Evolutionary conservation across 2,329 filamentous ascomycete species (phyloP).

Genomic region (Alternaria sp.): DNA sequence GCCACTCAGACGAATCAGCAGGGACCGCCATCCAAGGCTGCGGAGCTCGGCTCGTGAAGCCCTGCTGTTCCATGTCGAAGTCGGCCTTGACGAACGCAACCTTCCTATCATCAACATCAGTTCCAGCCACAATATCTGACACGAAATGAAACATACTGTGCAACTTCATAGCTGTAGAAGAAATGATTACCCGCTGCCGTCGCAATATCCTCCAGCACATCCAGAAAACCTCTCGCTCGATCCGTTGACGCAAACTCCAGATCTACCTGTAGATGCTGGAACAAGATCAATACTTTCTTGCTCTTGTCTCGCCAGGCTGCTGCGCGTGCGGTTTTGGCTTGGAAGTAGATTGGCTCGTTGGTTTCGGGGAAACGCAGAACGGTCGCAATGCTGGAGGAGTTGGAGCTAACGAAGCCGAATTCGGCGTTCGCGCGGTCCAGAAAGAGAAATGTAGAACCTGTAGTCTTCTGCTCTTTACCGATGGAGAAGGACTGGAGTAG

Average conservation of each 20-base stretch:
- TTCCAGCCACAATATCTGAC: accelerated
- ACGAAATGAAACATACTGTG: accelerated
- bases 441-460: neutral
- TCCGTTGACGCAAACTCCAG: conserved; percentile 14
- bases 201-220: conserved; percentile 9
- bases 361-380: conserved; percentile 8
- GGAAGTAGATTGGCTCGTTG: conserved; percentile 21
- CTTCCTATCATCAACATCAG: neutral
- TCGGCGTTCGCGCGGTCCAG: conserved; percentile 24
- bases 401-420: conserved; percentile 22
- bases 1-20: conserved; percentile 11
- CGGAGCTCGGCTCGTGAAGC: neutral
- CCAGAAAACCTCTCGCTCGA: conserved; percentile 15
- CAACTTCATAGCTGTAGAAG: conserved; percentile 19
- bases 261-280: conserved; percentile 22
- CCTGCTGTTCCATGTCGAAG: conserved; percentile 21
- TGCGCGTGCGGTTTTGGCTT: conserved; percentile 12
- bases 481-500: conserved; percentile 12
- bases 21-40: conserved; percentile 8
- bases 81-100: conserved; percentile 1
- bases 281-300: conserved; percentile 22
- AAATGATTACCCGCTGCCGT: conserved; percentile 10
- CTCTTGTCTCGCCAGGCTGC: conserved; percentile 16
- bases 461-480: conserved; percentile 9
- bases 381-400: no score